phyloP scores from a whole-genome alignment of 192 early-diverging fungal species.

The Funneliformis mosseae region DNA sequence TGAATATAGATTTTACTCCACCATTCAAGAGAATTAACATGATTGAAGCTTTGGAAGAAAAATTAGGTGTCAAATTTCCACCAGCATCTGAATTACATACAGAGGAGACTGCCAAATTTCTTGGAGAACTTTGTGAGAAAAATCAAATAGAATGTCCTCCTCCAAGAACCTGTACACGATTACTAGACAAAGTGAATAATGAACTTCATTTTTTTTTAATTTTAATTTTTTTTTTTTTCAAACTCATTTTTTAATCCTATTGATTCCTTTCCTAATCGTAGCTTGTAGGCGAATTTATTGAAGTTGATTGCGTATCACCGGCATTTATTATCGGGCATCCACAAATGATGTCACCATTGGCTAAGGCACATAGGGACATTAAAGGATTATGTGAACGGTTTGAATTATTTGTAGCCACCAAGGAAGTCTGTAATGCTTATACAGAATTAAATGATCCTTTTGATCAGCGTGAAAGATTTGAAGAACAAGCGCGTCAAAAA shows the following conservation, averaged over 20 bases:
- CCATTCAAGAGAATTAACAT: slow-evolving; percentile 95
- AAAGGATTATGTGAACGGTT: slow-evolving; percentile 97
- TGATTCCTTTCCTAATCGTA: slow-evolving; percentile 22
- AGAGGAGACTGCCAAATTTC: slow-evolving; percentile 84
- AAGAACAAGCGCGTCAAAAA: slow-evolving; percentile 96
- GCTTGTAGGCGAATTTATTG: slow-evolving; percentile 82
- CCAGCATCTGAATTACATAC: slow-evolving; percentile 79
- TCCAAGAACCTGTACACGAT: slow-evolving; percentile 88
- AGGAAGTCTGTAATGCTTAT: slow-evolving; percentile 99
- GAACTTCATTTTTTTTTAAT: not conserved
- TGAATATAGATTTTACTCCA: slow-evolving; percentile 94
- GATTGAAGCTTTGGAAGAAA: slow-evolving; percentile 90
- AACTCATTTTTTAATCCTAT: not conserved
- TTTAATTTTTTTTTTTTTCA: slow-evolving; percentile 42
- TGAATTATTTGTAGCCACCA: slow-evolving; percentile 98
- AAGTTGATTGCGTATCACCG: slow-evolving; percentile 79
- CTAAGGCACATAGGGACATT: slow-evolving; percentile 91
- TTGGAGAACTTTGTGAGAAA: slow-evolving; percentile 91
- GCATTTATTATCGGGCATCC: slow-evolving; percentile 98
- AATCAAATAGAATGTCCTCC: slow-evolving; percentile 93
- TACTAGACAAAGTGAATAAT: slow-evolving; percentile 83
- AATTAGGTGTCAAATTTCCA: slow-evolving; percentile 91
- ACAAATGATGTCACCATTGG: slow-evolving; percentile 98
- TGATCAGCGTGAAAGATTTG: slow-evolving; percentile 98
- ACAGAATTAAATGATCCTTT: slow-evolving; percentile 99